Conservation (phyloP, 306 rosid genomes). For the Malus fusca region DNA sequence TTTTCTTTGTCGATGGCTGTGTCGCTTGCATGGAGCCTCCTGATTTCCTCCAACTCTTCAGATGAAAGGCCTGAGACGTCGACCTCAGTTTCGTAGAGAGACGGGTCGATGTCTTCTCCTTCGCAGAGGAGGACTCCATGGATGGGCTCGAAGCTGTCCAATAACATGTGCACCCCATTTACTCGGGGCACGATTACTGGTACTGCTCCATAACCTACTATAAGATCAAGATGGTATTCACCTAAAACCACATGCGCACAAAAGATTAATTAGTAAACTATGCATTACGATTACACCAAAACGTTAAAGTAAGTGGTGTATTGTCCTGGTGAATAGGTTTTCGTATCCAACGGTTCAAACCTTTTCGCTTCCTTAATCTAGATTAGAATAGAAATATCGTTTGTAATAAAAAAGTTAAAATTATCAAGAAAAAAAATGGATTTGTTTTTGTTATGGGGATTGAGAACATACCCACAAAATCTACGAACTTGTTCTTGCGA, state of each 20-base stretch:
- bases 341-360: too few species aligned
- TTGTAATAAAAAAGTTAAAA: too few species aligned
- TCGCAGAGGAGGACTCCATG: slow-evolving; percentile 94
- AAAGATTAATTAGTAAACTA: background rate
- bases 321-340: too few species aligned
- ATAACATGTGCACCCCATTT: slow-evolving; percentile 61
- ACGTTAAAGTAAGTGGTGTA: too few species aligned
- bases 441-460: background rate
- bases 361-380: too few species aligned
- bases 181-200: slow-evolving; percentile 90
- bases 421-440: background rate
- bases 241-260: slow-evolving; percentile 28
- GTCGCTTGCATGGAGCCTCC: slow-evolving; percentile 67
- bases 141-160: slow-evolving; percentile 90
- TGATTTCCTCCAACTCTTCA: slow-evolving; percentile 64
- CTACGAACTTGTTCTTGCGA: slow-evolving; percentile 95
- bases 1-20: slow-evolving; percentile 78
- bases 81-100: slow-evolving; percentile 53
- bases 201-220: slow-evolving; percentile 73
- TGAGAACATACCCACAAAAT: slow-evolving; percentile 64
- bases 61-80: slow-evolving; percentile 46
- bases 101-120: slow-evolving; percentile 95
- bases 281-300: background rate
- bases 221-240: slow-evolving; percentile 90
- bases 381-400: too few species aligned